These are phyloP conservation scores for Fusarium metavorans DNA, from an alignment of 2,329 filamentous ascomycete genomes.

Conservation along the genomic window DNA sequence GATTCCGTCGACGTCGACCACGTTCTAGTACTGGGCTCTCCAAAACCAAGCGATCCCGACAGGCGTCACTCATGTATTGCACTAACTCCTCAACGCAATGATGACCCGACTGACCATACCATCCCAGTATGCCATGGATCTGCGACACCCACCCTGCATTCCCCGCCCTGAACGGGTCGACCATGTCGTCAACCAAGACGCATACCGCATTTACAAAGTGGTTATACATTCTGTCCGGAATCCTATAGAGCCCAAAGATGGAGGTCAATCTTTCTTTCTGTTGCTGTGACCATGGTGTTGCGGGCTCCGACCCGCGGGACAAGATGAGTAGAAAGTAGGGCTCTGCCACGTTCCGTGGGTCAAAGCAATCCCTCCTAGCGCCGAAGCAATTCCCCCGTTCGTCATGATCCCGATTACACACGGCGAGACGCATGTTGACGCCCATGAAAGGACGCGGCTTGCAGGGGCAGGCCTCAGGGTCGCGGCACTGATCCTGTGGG, in stretches of 20 bases:
- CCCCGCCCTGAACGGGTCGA: not conserved
- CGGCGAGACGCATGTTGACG: not conserved
- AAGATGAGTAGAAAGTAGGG: slow-evolving; percentile 7
- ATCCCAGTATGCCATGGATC: slow-evolving; percentile 12
- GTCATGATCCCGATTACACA: not conserved
- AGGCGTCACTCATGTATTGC: not conserved
- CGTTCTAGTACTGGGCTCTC: not conserved
- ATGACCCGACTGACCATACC: not conserved
- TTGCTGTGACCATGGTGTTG: accelerated
- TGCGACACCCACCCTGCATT: not conserved
- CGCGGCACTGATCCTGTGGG: not conserved
- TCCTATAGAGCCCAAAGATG: not conserved
- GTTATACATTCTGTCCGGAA: not conserved
- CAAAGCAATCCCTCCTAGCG: slow-evolving; percentile 6
- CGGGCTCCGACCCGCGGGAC: not conserved
- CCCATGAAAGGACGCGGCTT: not conserved
- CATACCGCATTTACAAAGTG: not conserved
- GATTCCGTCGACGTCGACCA: not conserved
- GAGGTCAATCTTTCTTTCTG: not conserved
- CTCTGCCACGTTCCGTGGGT: not conserved
- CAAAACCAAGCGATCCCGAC: not conserved
- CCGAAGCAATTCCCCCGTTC: not conserved
- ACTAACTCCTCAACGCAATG: not conserved
- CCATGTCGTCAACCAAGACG: not conserved
- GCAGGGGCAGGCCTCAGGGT: not conserved